These are phyloP conservation scores for Nemania abortiva DNA, from an alignment of 2,329 filamentous ascomycete genomes.

Conservation along the genomic window DNA sequence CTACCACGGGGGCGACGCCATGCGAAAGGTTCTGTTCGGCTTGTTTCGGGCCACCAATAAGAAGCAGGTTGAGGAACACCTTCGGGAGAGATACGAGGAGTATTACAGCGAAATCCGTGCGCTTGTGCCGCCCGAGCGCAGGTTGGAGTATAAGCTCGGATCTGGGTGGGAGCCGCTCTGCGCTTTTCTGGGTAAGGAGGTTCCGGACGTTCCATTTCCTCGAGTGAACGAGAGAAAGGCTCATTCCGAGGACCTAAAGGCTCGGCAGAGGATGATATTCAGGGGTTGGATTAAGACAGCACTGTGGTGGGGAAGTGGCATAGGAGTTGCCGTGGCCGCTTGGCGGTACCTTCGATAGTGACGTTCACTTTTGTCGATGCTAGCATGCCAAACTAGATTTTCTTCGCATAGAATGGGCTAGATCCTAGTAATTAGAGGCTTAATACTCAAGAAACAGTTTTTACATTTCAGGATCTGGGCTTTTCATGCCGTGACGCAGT, in stretches of 20 bases:
- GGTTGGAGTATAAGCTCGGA: slow-evolving; percentile 35
- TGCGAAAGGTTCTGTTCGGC: slow-evolving; percentile 33
- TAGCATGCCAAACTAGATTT: too few species aligned
- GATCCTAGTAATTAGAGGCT: too few species aligned
- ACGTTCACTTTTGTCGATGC: too few species aligned
- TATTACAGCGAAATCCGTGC: slow-evolving; percentile 25
- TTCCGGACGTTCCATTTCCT: slow-evolving; percentile 35
- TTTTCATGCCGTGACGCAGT: too few species aligned
- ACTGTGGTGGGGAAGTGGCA: too few species aligned
- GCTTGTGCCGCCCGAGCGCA: slow-evolving; percentile 30
- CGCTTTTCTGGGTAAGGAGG: slow-evolving; percentile 33
- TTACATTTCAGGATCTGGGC: too few species aligned
- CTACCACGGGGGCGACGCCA: slow-evolving; percentile 27
- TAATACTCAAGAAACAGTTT: too few species aligned
- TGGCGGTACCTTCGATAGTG: too few species aligned
- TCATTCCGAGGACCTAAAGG: not conserved
- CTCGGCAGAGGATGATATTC: not conserved
- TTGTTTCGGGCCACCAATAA: slow-evolving; percentile 30
- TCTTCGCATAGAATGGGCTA: too few species aligned
- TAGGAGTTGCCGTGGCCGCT: too few species aligned
- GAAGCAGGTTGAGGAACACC: slow-evolving; percentile 25
- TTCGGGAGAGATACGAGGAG: slow-evolving; percentile 29
- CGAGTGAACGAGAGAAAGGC: slow-evolving; percentile 21
- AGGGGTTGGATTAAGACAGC: too few species aligned
- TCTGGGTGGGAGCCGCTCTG: slow-evolving; percentile 40